A percentile compares a stretch with the other conserved stretches of the same genome.
Conservation (phyloP, 2,329 filamentous ascomycete species). For the Gremmenia infestans region DNA sequence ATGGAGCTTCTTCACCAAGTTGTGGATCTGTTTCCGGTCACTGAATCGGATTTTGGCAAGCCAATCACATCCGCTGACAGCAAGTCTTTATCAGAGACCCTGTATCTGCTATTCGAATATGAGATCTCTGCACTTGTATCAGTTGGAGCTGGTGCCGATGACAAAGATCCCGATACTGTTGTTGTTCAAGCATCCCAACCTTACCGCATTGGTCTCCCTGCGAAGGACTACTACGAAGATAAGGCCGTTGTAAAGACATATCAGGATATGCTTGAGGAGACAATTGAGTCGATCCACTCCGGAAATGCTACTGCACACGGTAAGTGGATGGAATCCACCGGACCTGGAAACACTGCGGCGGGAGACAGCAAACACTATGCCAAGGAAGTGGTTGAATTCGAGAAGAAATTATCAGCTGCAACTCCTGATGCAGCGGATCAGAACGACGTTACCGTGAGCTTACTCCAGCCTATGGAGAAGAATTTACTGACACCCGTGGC, state of each 20-base stretch:
- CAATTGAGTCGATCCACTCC: constrained; percentile 23
- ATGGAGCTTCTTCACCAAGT: constrained; percentile 50
- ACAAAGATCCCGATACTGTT: constrained; percentile 49
- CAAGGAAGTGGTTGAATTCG: constrained; percentile 49
- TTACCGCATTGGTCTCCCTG: constrained; percentile 50
- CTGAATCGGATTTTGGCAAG: constrained; percentile 7
- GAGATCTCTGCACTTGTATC: constrained; percentile 36
- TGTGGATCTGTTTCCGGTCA: constrained; percentile 38
- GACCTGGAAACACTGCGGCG: constrained; percentile 10
- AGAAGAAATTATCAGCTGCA: constrained; percentile 55
- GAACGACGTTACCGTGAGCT: constrained; percentile 51
- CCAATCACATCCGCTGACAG: constrained; percentile 25
- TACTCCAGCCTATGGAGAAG: neutral
- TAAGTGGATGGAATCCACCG: constrained; percentile 5
- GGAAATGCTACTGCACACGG: constrained; percentile 12
- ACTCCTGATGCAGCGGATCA: constrained; percentile 54
- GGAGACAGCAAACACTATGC: constrained; percentile 16
- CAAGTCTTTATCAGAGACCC: constrained; percentile 39
- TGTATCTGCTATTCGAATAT: constrained; percentile 42
- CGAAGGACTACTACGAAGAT: constrained; percentile 57
- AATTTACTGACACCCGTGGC: constrained; percentile 10
- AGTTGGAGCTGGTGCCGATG: constrained; percentile 26
- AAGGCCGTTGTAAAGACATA: constrained; percentile 49
- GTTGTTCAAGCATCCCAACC: constrained; percentile 42
- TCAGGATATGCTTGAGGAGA: constrained; percentile 35